phyloP scores from a whole-genome alignment of 2,329 filamentous ascomycete genomes.

The Orbilia ellipsospora region DNA sequence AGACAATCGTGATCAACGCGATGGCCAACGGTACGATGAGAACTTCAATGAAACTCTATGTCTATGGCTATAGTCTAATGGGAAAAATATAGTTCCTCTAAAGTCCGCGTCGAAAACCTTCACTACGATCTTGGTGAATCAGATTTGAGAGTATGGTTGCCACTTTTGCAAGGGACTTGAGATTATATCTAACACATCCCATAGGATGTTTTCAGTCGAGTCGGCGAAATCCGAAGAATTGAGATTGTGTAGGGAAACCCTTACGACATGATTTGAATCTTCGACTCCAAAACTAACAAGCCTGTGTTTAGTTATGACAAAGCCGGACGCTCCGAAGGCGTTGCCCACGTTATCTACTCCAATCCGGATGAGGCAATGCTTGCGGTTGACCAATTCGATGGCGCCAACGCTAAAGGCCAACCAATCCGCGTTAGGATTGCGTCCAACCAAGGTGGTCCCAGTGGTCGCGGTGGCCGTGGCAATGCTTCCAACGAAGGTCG shows the following conservation, averaged over 20 bases:
- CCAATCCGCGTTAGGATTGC: slow-evolving; percentile 64
- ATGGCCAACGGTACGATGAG: slow-evolving; percentile 32
- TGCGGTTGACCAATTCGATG: slow-evolving; percentile 84
- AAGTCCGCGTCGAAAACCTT: slow-evolving; percentile 86
- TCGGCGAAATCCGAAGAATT: slow-evolving; percentile 50
- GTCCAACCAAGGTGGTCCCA: slow-evolving; percentile 61
- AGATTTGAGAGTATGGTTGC: slow-evolving; percentile 22
- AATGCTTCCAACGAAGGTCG: slow-evolving; percentile 68
- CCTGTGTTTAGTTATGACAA: slow-evolving; percentile 75
- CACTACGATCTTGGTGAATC: slow-evolving; percentile 87
- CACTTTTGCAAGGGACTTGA: not conserved
- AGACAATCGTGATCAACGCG: slow-evolving; percentile 14
- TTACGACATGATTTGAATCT: not conserved
- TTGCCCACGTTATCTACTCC: slow-evolving; percentile 85
- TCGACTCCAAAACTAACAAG: not conserved
- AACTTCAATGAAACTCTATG: not conserved
- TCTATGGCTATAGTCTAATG: not conserved
- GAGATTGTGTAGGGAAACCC: slow-evolving; percentile 41
- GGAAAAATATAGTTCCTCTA: not conserved
- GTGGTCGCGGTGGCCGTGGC: slow-evolving; percentile 65
- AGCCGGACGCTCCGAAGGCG: slow-evolving; percentile 85
- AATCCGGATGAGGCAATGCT: slow-evolving; percentile 75
- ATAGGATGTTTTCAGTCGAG: slow-evolving; percentile 51
- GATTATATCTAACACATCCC: not conserved
- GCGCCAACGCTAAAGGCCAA: slow-evolving; percentile 85